Base-by-base conservation (phyloP, 805 yeast species). In the Lachancea cidri region DNA sequence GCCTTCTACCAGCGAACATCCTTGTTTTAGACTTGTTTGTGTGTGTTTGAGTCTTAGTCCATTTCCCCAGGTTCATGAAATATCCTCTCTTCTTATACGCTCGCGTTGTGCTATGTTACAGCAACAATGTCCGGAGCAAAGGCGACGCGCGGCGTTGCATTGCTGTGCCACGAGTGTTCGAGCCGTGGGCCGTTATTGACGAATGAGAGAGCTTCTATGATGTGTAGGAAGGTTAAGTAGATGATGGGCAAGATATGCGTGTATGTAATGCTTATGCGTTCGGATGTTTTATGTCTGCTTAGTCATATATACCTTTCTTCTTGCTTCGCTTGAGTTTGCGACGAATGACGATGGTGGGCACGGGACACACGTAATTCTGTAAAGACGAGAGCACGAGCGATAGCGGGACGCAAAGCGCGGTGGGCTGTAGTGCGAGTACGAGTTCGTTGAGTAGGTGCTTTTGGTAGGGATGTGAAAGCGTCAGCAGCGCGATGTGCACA, bases 401-500 rank as follows among this genome's bases (percentile, higher is more conserved):
- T 25, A 61, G 45, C 22, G 65, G 55, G 17, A 60, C 55, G 36
- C 57, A 49, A 29, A 61, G 44, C 2, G 60, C 49, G 13, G 46
- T 44, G 1, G 71, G 71, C 35, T 62, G 54, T 36, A 68, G 40
- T 13, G 62, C 62, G 42, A 58, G 54, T 27, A 67, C 56, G 53
- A 66, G 43, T 41, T 68, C 69, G 36, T 58, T 62, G 14, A 68
- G 46, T 18, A 64, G 50, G 39, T 65, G 71, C 40, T 63, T 67
- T 2, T 70, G 68, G 48, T 58, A 68, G 19, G 65, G 62, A 31
- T 67, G 67, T 17, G 63, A 55, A n/a, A 65, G 45, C 6, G 69
- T 59, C 22, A 65, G 53, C 5, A 65, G 33, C 3, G 66, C 54
- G 17, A 66, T 62, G 36, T 54, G 58, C 34, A 58, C 35, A 29